A percentile compares a stretch with the other conserved stretches of the same genome.
Conservation (phyloP, 148 eudicot species). For the Cornus florida region DNA sequence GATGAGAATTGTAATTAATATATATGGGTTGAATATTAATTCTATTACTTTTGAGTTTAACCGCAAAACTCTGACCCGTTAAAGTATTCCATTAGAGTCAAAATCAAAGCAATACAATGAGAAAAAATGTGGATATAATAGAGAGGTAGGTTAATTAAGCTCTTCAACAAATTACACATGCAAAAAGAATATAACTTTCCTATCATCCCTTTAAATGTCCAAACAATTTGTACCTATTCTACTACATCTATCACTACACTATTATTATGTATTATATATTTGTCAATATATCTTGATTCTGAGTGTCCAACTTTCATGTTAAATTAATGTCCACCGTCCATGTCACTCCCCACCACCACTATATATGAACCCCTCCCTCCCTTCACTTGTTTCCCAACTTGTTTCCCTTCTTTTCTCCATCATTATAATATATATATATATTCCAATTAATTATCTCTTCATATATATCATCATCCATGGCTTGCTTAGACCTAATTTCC, state of each 20-base stretch:
- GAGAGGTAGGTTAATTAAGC: too few relatives aligned
- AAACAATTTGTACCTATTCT: not conserved
- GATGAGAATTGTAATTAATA: too few relatives aligned
- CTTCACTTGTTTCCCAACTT: too few relatives aligned
- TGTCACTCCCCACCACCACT: conserved; percentile 1
- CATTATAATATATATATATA: too few relatives aligned
- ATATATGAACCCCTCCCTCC: conserved; percentile 10
- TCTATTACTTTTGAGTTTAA: too few relatives aligned
- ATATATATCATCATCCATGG: conserved; percentile 1
- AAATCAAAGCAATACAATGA: not conserved
- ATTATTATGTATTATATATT: too few relatives aligned
- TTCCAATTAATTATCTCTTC: too few relatives aligned
- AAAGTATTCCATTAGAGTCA: too few relatives aligned
- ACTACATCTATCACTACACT: too few relatives aligned
- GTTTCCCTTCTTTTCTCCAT: too few relatives aligned
- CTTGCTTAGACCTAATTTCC: conserved; percentile 18
- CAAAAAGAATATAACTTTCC: not conserved
- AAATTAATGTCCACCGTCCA: conserved; percentile 14
- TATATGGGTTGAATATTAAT: too few relatives aligned
- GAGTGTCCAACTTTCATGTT: not conserved
- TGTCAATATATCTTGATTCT: not conserved
- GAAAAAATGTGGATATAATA: not conserved
- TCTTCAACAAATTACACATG: not conserved
- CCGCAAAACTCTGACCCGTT: too few relatives aligned
- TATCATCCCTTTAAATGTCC: not conserved